phyloP scores from a whole-genome alignment of 768 basidiomycete species.

The Xerocomellus intermedius region DNA sequence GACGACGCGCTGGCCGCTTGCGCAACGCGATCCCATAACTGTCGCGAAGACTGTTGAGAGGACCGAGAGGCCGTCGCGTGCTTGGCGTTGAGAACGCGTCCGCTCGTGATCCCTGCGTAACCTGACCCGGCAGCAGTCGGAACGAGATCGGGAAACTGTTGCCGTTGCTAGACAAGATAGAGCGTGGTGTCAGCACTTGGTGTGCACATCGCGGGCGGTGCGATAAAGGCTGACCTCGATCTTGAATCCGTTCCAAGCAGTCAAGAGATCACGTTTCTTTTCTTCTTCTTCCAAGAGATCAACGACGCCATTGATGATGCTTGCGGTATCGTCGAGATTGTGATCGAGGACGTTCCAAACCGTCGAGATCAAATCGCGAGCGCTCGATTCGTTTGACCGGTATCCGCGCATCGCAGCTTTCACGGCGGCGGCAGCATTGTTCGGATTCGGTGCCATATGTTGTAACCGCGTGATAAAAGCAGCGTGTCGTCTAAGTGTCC shows the following conservation, averaged over 20 bases:
- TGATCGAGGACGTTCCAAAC: constrained; percentile 77
- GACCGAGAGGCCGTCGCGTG: constrained; percentile 63
- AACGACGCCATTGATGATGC: constrained; percentile 68
- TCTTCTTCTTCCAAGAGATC: constrained; percentile 82
- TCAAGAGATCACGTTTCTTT: constrained; percentile 72
- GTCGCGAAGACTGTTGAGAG: constrained; percentile 55
- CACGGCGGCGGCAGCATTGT: constrained; percentile 57
- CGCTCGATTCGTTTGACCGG: constrained; percentile 69
- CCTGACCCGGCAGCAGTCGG: constrained; percentile 58
- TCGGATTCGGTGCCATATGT: constrained; percentile 54
- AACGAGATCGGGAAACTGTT: constrained; percentile 78
- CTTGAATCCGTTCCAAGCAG: constrained; percentile 81
- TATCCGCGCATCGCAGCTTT: constrained; percentile 80
- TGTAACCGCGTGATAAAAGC: constrained; percentile 65
- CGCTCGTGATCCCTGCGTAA: constrained; percentile 78
- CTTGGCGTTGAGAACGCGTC: constrained; percentile 82
- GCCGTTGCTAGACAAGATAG: constrained; percentile 63
- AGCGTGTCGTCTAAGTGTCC: constrained; percentile 56
- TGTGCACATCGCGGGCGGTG: background rate
- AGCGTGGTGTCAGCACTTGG: background rate
- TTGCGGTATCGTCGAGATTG: constrained; percentile 69
- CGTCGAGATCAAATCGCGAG: constrained; percentile 83
- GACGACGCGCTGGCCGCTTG: constrained; percentile 61
- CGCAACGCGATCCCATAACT: constrained; percentile 86
- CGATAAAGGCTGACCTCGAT: constrained; percentile 86